These are phyloP conservation scores for Fibroporia radiculosa DNA, from an alignment of 768 basidiomycete genomes.

Conservation along the genomic window DNA sequence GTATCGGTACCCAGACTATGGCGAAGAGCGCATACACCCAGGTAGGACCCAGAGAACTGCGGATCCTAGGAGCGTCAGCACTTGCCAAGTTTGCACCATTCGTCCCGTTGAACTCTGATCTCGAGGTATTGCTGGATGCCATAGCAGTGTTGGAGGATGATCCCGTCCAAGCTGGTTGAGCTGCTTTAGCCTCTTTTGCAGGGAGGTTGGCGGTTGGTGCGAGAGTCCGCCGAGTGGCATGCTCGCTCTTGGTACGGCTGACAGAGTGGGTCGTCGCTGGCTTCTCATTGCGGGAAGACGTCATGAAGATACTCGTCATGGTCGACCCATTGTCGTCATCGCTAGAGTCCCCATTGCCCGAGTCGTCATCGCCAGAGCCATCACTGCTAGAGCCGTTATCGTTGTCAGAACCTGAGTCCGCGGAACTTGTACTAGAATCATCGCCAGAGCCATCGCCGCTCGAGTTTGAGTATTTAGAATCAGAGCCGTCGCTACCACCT, in stretches of 20 bases:
- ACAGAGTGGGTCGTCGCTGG: not conserved
- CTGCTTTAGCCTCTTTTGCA: constrained; percentile 1
- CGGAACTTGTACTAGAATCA: not conserved
- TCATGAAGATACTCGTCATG: not conserved
- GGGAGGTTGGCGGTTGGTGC: constrained; percentile 12
- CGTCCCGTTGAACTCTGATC: too few relatives aligned
- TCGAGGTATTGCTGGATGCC: too few relatives aligned
- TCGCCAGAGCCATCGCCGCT: not conserved
- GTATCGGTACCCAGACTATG: constrained; percentile 3
- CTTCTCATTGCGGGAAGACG: constrained; percentile 3
- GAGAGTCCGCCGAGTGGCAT: not conserved
- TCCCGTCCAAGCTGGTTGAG: not conserved
- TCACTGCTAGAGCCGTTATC: not conserved
- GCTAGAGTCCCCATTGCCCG: not conserved
- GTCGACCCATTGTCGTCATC: not conserved
- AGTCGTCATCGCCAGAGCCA: not conserved
- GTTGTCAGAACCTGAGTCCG: not conserved
- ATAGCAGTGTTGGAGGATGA: too few relatives aligned
- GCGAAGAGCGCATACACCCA: constrained; percentile 5
- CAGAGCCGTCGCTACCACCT: not conserved
- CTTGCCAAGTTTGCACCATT: constrained; percentile 8
- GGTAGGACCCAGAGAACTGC: not conserved
- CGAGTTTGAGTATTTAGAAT: not conserved
- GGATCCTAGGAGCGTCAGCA: not conserved
- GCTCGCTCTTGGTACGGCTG: not conserved